Base-by-base conservation (phyloP, 768 basidiomycete species). In the Lactifluus rugatus region DNA sequence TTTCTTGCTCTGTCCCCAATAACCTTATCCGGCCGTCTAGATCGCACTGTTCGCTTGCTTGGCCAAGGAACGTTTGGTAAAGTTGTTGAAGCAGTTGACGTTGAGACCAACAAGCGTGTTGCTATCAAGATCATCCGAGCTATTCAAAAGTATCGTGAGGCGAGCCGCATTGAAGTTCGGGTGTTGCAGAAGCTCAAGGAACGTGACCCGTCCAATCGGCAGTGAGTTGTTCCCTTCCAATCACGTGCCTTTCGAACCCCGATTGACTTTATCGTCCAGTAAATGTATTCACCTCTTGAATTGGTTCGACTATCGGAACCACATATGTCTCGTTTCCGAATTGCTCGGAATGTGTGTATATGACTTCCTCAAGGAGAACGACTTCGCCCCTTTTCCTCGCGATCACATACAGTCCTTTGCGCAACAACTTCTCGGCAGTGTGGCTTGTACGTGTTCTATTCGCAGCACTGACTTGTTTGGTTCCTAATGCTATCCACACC, bases 31-130 rank as follows among this genome's bases (percentile, higher is more conserved):
- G 56, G 39, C 44, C 62, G n/a, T 58, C 14, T 66, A 97, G 95
- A 97, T 81, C 89, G 88, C 48, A 97, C 94, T 42, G 83, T 94
- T 60, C 81, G 84, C 57, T 77, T 94, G 23, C 78, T 99, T 5
- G 96, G 96, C 17, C 95, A 98, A 75, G 96, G 96, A 13, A 98
- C 96, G 14, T 99, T 98, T 68, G 96, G 96, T 65, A 99, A 98
- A 72, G 96, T 99, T 31, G 93, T 99, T 48, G 91, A 97, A 71
- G 93, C 93, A 7, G 71, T 87, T 65, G 91, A 96, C 74, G 81
- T 81, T 42, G 78, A 83, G 63, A 86, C 81, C 26, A 81, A 86
- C 60, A 78, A 76, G 64, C 76, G 83, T 66, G 94, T 97, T 32
- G 96, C 96, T 51, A 93, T 99, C 76, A 99, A 99, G 79, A 94